These are phyloP conservation scores for Thraustochytrium sp. DNA, from an alignment of 352 stramenopile species.

Conservation along the genomic window DNA sequence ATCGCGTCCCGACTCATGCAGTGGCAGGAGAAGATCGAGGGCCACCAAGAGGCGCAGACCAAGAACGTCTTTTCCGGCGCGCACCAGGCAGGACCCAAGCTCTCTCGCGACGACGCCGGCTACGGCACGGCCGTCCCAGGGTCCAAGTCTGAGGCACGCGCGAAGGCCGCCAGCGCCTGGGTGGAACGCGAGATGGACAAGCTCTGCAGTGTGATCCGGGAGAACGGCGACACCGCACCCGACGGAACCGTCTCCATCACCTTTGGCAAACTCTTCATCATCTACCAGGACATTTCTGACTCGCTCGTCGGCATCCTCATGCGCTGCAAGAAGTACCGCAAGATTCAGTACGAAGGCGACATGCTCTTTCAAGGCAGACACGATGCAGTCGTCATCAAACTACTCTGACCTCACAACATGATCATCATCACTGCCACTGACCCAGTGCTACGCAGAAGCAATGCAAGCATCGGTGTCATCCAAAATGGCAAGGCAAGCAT, in stretches of 20 bases:
- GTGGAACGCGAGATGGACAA: conserved; percentile 28
- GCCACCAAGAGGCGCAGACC: background rate
- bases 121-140: conserved; percentile 17
- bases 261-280: conserved; percentile 46
- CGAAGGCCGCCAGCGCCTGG: conserved; percentile 1
- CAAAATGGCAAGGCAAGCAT: no score
- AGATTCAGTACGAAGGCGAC: conserved; percentile 46
- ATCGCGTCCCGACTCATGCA: conserved; percentile 26
- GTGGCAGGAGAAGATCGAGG: conserved; percentile 28
- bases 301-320: conserved; percentile 48
- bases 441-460: no score
- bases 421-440: no score
- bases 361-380: conserved; percentile 48
- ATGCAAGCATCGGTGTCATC: no score
- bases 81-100: background rate
- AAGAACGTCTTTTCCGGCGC: conserved; percentile 28
- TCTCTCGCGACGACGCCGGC: background rate
- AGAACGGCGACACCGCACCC: background rate
- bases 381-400: conserved; percentile 45
- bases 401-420: no score
- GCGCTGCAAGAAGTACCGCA: conserved; percentile 44
- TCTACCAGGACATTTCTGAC: conserved; percentile 44
- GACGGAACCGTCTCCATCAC: conserved; percentile 34
- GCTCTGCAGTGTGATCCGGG: background rate
- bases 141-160: conserved; percentile 28